A percentile compares a stretch with the other conserved stretches of the same genome.
Conservation (phyloP, 345 rosid species). For the Brassica carinata region DNA sequence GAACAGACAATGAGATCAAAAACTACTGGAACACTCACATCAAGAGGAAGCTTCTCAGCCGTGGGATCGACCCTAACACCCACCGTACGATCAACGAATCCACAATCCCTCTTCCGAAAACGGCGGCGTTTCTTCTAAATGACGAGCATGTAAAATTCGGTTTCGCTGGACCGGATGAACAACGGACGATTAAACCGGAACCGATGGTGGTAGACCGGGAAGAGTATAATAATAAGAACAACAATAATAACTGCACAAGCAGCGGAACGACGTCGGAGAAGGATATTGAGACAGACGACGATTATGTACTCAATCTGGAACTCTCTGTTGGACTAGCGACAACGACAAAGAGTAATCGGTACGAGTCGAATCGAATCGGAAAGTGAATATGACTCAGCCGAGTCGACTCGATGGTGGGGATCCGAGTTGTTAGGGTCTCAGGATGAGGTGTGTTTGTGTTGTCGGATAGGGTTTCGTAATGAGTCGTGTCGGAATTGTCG, state of each 20-base stretch:
- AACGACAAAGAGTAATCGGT: not conserved
- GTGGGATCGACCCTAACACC: slow-evolving; percentile 74
- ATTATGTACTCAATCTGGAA: slow-evolving; percentile 35
- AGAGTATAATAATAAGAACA: slow-evolving; percentile 1
- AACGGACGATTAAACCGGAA: slow-evolving; percentile 21
- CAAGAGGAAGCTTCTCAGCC: slow-evolving; percentile 71
- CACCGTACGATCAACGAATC: slow-evolving; percentile 56
- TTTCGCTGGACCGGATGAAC: slow-evolving; percentile 24
- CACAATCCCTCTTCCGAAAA: slow-evolving; percentile 1
- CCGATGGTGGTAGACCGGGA: slow-evolving; percentile 24
- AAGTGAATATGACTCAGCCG: slow-evolving; percentile 24
- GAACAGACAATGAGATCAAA: slow-evolving; percentile 88
- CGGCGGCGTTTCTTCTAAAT: slow-evolving; percentile 22
- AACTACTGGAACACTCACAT: slow-evolving; percentile 92
- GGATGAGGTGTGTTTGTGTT: slow-evolving; percentile 36
- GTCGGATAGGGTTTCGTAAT: slow-evolving; percentile 35
- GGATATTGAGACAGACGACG: slow-evolving; percentile 8
- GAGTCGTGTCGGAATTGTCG: slow-evolving; percentile 43
- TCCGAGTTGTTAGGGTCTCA: slow-evolving; percentile 24
- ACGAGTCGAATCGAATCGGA: slow-evolving; percentile 20
- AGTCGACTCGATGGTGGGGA: slow-evolving; percentile 28
- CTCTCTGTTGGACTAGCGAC: slow-evolving; percentile 39
- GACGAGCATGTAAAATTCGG: not conserved
- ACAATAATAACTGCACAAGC: slow-evolving; percentile 16
- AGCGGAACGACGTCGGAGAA: slow-evolving; percentile 41